phyloP scores from a whole-genome alignment of 768 basidiomycete species.

The Tricholoma hemisulphureum region DNA sequence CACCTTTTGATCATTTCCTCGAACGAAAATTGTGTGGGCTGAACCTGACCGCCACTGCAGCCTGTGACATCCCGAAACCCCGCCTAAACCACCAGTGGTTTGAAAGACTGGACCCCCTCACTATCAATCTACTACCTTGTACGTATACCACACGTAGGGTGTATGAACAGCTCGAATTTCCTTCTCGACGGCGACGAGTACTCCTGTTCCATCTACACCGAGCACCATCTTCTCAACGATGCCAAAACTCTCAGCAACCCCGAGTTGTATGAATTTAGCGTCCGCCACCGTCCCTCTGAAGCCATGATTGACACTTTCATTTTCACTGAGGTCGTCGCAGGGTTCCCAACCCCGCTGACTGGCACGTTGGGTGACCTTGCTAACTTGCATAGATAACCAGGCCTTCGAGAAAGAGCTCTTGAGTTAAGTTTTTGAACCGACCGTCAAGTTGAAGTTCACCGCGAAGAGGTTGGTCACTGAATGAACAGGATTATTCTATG shows the following conservation, averaged over 20 bases:
- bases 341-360: too few relatives aligned
- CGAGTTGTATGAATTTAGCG: constrained; percentile 39
- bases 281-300: constrained; percentile 47
- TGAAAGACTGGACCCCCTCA: constrained; percentile 59
- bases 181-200: constrained; percentile 38
- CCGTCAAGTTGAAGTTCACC: too few relatives aligned
- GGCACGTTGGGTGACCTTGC: too few relatives aligned
- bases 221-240: constrained; percentile 23
- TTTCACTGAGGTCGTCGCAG: constrained; percentile 26
- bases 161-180: constrained; percentile 56
- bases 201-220: constrained; percentile 14
- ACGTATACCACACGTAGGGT: constrained; percentile 55
- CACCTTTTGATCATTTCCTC: constrained; percentile 64
- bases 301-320: constrained; percentile 45
- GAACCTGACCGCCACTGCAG: constrained; percentile 15
- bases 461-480: too few relatives aligned
- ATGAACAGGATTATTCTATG: too few relatives aligned
- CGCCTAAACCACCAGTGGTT: constrained; percentile 18
- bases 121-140: constrained; percentile 34
- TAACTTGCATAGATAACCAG: too few relatives aligned
- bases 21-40: constrained; percentile 53
- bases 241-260: constrained; percentile 20
- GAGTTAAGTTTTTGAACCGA: too few relatives aligned
- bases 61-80: constrained; percentile 22
- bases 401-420: too few relatives aligned